A percentile compares a stretch with the other conserved stretches of the same genome.
phyloP scores from a whole-genome alignment of 441 rosid genomes.

The Pelargonium fulgidum region DNA sequence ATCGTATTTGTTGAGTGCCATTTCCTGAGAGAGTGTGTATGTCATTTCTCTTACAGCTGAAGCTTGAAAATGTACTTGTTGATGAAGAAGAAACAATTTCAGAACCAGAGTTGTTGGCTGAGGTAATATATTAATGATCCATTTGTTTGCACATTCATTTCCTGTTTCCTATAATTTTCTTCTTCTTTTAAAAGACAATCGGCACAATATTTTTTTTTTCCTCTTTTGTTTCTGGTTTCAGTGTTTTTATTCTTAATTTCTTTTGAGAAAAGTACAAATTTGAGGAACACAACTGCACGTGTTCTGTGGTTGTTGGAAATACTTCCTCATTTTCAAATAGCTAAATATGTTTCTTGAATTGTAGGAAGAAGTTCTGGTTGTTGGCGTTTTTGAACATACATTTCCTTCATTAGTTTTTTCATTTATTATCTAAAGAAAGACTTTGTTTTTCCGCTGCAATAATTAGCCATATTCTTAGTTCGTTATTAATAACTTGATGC shows the following conservation, averaged over 20 bases:
- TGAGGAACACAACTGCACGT: background rate
- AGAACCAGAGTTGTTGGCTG: conserved; percentile 65
- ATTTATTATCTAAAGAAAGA: background rate
- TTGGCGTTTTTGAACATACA: background rate
- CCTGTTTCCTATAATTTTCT: background rate
- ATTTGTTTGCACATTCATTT: background rate
- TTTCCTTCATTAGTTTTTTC: background rate
- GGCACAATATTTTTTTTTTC: background rate
- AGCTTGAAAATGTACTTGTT: conserved; percentile 61
- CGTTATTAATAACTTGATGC: background rate
- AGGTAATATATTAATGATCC: conserved; percentile 34
- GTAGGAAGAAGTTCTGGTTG: background rate
- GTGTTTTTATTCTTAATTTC: background rate
- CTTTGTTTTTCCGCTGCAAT: background rate
- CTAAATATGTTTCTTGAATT: background rate
- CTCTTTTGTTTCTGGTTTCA: background rate
- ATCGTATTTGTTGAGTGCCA: background rate
- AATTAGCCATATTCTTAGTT: background rate
- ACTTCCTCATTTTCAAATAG: background rate
- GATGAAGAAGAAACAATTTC: conserved; percentile 83
- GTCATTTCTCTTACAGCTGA: conserved; percentile 38
- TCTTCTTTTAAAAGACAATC: background rate
- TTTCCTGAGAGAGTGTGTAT: conserved; percentile 6
- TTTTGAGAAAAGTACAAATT: background rate
- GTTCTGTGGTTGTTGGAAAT: background rate